phyloP scores from a whole-genome alignment of 768 basidiomycete genomes.

The Flagelloscypha sp. region DNA sequence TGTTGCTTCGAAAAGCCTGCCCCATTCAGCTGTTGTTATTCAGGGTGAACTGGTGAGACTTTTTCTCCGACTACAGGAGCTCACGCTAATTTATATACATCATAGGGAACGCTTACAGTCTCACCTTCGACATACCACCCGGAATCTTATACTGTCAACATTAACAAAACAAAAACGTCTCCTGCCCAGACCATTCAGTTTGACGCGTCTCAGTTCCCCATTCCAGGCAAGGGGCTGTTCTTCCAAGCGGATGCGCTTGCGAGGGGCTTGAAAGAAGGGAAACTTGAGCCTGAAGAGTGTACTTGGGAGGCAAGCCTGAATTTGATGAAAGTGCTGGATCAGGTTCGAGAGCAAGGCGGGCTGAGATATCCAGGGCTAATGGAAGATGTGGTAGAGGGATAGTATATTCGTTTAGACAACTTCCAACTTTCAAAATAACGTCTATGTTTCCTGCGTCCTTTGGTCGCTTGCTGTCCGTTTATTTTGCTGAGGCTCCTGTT shows the following conservation, averaged over 20 bases:
- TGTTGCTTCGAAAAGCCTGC: not conserved
- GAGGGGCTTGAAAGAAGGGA: not conserved
- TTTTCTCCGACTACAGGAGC: not conserved
- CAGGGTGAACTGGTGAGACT: not conserved
- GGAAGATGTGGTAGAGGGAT: too few relatives aligned
- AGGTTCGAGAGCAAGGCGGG: not conserved
- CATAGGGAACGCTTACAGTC: slow-evolving; percentile 1
- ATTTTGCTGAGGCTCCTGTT: too few relatives aligned
- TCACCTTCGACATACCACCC: not conserved
- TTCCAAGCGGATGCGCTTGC: slow-evolving; percentile 1
- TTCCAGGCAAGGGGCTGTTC: slow-evolving; percentile 2
- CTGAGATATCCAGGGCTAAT: not conserved
- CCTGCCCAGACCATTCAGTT: not conserved
- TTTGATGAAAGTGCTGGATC: slow-evolving; percentile 2
- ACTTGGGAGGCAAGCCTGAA: not conserved
- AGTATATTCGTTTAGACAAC: too few relatives aligned
- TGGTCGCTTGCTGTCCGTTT: too few relatives aligned
- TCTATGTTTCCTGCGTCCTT: too few relatives aligned
- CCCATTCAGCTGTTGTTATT: not conserved
- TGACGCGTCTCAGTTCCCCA: slow-evolving; percentile 1
- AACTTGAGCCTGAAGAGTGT: slow-evolving; percentile 1
- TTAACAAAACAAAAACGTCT: not conserved
- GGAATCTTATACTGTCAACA: not conserved
- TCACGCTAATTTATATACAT: not conserved
- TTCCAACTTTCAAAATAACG: too few relatives aligned